These are phyloP conservation scores for Zygosaccharomyces pseudobailii DNA, from an alignment of 1,139 yeast species.

Conservation along the genomic window DNA sequence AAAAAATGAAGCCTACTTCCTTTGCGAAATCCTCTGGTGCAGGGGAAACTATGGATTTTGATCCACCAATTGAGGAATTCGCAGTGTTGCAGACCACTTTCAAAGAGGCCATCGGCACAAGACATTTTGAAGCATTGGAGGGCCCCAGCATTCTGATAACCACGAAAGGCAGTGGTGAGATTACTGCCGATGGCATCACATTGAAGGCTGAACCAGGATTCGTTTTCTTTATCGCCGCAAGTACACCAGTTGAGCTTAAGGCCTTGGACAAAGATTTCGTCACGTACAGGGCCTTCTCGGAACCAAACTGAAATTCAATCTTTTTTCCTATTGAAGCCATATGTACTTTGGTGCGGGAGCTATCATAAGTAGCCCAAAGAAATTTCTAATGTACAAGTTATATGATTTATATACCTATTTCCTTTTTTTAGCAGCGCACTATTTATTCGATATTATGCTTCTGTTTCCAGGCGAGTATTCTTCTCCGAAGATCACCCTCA, in stretches of 20 bases:
- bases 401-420: neutral
- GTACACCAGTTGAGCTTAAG: slow-evolving; percentile 54
- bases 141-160: slow-evolving; percentile 90
- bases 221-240: slow-evolving; percentile 83
- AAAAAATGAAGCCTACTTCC: slow-evolving; percentile 70
- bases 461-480: slow-evolving; percentile 64
- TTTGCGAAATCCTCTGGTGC: slow-evolving; percentile 67
- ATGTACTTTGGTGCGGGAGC: neutral
- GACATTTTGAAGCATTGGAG: slow-evolving; percentile 51
- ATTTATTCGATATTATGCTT: slow-evolving; percentile 33
- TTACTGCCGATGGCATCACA: slow-evolving; percentile 44
- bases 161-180: slow-evolving; percentile 72
- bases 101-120: slow-evolving; percentile 41
- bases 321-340: neutral
- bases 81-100: slow-evolving; percentile 78
- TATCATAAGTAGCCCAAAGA: slow-evolving; percentile 1
- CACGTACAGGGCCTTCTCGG: slow-evolving; percentile 83
- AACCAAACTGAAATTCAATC: slow-evolving; percentile 39
- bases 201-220: slow-evolving; percentile 58
- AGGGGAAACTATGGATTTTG: slow-evolving; percentile 63
- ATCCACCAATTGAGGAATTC: slow-evolving; percentile 97
- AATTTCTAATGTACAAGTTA: slow-evolving; percentile 2
- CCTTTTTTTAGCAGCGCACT: neutral
- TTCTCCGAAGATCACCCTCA: slow-evolving; percentile 73
- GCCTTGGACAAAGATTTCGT: slow-evolving; percentile 56